A percentile compares a stretch with the other conserved stretches of the same genome.
Conservation (phyloP, 305 asterid genomes). For the Fraxinus baroniana region DNA sequence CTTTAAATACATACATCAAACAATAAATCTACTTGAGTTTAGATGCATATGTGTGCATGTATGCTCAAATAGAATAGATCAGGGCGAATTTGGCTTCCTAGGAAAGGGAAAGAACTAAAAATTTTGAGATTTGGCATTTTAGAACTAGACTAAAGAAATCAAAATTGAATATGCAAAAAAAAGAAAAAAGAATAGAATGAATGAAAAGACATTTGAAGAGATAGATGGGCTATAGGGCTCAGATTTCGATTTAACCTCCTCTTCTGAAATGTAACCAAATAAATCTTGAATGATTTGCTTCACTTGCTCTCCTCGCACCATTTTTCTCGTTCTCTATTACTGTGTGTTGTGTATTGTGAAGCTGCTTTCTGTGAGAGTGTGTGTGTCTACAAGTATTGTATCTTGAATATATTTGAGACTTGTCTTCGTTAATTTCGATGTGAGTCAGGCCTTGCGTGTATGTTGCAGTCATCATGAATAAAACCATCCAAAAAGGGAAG, state of each 20-base stretch:
- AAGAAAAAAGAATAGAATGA: not conserved
- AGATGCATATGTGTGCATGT: too few relatives aligned
- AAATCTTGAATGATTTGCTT: not conserved
- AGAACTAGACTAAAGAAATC: not conserved
- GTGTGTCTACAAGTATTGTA: not conserved
- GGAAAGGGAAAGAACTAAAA: too few relatives aligned
- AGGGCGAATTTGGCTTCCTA: too few relatives aligned
- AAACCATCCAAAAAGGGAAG: not conserved
- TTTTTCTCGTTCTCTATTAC: not conserved
- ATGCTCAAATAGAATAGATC: too few relatives aligned
- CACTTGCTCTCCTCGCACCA: not conserved
- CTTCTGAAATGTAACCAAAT: not conserved
- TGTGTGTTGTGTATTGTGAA: not conserved
- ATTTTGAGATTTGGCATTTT: too few relatives aligned
- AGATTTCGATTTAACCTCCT: not conserved
- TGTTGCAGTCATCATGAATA: not conserved
- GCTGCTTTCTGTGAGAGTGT: not conserved
- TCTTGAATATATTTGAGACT: not conserved
- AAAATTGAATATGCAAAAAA: too few relatives aligned
- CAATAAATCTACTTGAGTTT: too few relatives aligned
- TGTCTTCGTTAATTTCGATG: not conserved
- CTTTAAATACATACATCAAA: not conserved
- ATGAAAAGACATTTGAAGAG: not conserved
- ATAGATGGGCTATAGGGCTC: not conserved
- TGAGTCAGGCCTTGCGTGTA: not conserved